phyloP scores from a whole-genome alignment of 345 rosid genomes.

The Eucalyptus sp. region DNA sequence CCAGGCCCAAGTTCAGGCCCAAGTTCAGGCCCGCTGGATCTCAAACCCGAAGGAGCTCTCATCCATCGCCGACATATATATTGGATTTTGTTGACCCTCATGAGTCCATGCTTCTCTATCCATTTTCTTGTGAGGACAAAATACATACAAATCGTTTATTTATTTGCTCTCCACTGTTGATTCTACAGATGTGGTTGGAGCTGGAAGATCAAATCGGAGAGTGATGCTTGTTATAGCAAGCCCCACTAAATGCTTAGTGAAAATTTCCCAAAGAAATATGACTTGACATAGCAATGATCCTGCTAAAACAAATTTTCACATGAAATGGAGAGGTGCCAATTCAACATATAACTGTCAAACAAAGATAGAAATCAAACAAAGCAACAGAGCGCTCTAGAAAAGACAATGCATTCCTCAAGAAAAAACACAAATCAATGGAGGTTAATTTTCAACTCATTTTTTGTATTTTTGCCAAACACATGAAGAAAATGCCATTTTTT shows the following conservation, averaged over 20 bases:
- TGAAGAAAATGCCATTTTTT: not conserved
- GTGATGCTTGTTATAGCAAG: not conserved
- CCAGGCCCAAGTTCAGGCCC: not conserved
- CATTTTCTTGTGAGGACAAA: not conserved
- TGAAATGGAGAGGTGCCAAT: not conserved
- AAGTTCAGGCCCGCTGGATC: not conserved
- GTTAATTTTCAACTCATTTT: too few species aligned
- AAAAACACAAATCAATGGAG: not conserved
- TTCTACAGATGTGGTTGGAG: not conserved
- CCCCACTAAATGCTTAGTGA: not conserved
- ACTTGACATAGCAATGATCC: fast-evolving
- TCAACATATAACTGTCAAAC: not conserved
- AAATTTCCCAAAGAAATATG: not conserved
- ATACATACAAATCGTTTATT: not conserved
- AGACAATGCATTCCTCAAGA: not conserved
- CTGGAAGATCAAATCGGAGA: not conserved
- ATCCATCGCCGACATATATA: not conserved
- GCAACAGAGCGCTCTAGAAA: not conserved
- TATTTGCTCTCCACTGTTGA: not conserved
- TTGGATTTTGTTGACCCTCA: not conserved
- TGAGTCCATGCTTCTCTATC: not conserved
- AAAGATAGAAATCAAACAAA: not conserved
- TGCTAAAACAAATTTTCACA: not conserved
- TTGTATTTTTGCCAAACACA: not conserved
- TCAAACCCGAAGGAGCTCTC: not conserved